phyloP scores from a whole-genome alignment of 2,329 filamentous ascomycete genomes.

The Pseudocercospora ulei region DNA sequence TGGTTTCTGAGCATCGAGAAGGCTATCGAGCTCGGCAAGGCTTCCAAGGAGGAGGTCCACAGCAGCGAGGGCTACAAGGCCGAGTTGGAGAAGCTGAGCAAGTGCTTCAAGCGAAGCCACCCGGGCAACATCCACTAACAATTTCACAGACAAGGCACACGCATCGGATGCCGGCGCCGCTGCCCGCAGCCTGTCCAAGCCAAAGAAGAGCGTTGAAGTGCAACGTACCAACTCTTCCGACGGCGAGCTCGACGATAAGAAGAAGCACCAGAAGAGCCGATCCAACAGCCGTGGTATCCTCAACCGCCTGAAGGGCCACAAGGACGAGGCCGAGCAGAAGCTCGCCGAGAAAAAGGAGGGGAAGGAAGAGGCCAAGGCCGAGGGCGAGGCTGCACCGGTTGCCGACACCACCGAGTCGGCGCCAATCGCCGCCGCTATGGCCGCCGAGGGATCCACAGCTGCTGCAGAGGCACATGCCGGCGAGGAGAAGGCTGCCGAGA shows the following conservation, averaged over 20 bases:
- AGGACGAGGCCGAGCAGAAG: constrained; percentile 44
- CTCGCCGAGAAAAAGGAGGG: constrained; percentile 40
- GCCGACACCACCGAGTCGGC: constrained; percentile 28
- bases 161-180: constrained; percentile 33
- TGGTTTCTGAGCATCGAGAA: constrained; percentile 79
- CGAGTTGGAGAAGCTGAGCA: constrained; percentile 62
- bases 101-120: constrained; percentile 29
- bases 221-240: constrained; percentile 37
- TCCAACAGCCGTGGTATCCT: constrained; percentile 52
- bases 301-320: constrained; percentile 51
- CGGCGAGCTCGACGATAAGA: constrained; percentile 38
- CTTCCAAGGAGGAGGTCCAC: constrained; percentile 60
- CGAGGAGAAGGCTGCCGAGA: constrained; percentile 36
- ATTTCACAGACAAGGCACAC: constrained; percentile 28
- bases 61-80: constrained; percentile 83
- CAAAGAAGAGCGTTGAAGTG: constrained; percentile 44
- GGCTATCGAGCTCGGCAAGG: constrained; percentile 77
- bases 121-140: constrained; percentile 31
- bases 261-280: constrained; percentile 50
- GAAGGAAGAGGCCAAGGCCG: constrained; percentile 35
- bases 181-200: constrained; percentile 34
- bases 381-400: constrained; percentile 37
- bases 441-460: constrained; percentile 34
- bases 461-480: constrained; percentile 36
- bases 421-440: constrained; percentile 20